A percentile compares a stretch with the other conserved stretches of the same genome.
These are phyloP conservation scores for Lasiosphaeria hispida DNA, from an alignment of 495 filamentous ascomycete genomes.

Conservation along the genomic window DNA sequence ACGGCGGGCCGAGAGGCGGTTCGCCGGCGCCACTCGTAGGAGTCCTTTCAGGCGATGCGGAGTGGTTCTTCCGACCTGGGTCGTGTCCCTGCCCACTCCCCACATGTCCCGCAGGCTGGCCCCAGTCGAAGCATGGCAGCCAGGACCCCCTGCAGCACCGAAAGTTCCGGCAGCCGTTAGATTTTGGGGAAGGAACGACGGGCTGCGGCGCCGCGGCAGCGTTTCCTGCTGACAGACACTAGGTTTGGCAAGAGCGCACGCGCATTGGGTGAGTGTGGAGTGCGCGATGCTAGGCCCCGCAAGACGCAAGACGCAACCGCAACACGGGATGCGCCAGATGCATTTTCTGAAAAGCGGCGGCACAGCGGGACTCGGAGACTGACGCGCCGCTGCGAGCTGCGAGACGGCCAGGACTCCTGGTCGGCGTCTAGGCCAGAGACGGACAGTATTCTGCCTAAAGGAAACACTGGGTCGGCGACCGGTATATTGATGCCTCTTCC, in stretches of 20 bases:
- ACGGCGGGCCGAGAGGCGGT: constrained; percentile 37
- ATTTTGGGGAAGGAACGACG: constrained; percentile 1
- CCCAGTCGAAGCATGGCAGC: too few relatives aligned
- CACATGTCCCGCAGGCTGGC: neutral
- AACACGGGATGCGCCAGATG: too few relatives aligned
- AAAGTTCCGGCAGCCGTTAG: constrained; percentile 12
- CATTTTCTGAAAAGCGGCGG: too few relatives aligned
- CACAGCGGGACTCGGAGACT: constrained; percentile 14
- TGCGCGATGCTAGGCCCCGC: too few relatives aligned
- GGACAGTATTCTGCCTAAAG: constrained; percentile 14
- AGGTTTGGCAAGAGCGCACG: too few relatives aligned
- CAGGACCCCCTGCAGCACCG: constrained; percentile 3
- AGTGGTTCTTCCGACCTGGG: constrained; percentile 30
- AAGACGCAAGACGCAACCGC: too few relatives aligned
- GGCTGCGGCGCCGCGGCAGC: constrained; percentile 12
- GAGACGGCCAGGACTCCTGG: neutral
- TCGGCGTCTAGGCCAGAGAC: constrained; percentile 15
- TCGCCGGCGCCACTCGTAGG: constrained; percentile 32
- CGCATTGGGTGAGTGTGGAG: too few relatives aligned
- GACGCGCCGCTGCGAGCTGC: constrained; percentile 14
- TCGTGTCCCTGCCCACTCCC: constrained; percentile 1
- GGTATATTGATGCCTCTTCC: constrained; percentile 24
- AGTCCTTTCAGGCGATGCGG: constrained; percentile 37
- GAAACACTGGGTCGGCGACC: constrained; percentile 7
- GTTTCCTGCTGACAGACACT: neutral